These are phyloP conservation scores for Dalbergia cultrata DNA, from an alignment of 306 rosid species.

Conservation along the genomic window DNA sequence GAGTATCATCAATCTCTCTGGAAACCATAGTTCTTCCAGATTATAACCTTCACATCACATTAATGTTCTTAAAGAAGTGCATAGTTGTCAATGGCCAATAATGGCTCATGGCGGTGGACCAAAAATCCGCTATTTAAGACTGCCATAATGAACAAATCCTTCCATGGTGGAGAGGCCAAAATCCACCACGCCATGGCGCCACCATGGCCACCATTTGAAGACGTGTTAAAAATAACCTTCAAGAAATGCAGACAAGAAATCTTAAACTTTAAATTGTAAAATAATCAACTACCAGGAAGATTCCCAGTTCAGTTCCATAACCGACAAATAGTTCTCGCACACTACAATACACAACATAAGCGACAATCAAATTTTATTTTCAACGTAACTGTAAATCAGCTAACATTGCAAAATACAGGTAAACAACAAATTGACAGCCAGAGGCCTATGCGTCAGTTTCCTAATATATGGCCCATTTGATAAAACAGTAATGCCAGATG, in stretches of 20 bases:
- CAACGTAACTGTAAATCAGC: background rate
- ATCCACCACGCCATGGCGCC: no score
- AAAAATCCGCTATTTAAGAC: no score
- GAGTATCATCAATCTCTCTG: background rate
- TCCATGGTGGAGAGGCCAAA: no score
- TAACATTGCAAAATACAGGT: background rate
- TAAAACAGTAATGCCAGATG: background rate
- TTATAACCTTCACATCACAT: background rate
- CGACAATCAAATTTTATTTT: background rate
- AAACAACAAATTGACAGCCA: background rate
- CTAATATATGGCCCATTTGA: background rate
- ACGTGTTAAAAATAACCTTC: background rate
- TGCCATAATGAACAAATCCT: no score
- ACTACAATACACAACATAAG: background rate
- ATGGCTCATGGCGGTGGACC: no score
- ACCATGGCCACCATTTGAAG: no score
- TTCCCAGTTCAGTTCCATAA: background rate
- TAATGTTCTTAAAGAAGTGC: background rate
- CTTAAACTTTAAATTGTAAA: background rate
- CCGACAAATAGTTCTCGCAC: background rate
- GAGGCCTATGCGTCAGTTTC: constrained; percentile 4
- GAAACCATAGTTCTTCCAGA: background rate
- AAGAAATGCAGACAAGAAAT: background rate
- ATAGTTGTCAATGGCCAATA: no score
- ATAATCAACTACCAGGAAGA: background rate